Evolutionary conservation across 805 yeast genomes (phyloP).

Genomic region (Citeromyces matritensis): DNA sequence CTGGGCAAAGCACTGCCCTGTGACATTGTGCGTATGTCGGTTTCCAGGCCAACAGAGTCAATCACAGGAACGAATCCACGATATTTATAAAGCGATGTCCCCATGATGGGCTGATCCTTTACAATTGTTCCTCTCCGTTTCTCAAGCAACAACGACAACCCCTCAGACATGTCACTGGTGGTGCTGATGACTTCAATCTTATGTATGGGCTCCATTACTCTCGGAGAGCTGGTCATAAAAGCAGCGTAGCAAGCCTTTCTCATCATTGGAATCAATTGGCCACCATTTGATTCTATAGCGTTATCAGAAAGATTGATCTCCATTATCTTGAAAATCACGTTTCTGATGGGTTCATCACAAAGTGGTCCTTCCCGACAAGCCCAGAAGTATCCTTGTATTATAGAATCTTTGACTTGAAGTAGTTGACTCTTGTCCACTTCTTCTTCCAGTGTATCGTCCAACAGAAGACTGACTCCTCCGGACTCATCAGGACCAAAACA

Average conservation of each 20-base stretch:
- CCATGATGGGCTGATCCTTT: slow-evolving; percentile 42
- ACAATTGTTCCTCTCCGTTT: slow-evolving; percentile 57
- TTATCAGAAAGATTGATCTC: slow-evolving; percentile 38
- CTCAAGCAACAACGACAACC: slow-evolving; percentile 22
- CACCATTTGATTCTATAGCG: slow-evolving; percentile 33
- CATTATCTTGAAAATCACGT: slow-evolving; percentile 56
- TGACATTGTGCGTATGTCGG: slow-evolving; percentile 67
- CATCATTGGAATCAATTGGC: slow-evolving; percentile 69
- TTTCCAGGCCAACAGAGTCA: slow-evolving; percentile 80
- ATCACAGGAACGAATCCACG: slow-evolving; percentile 70
- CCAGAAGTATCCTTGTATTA: slow-evolving; percentile 76
- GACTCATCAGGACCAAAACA: slow-evolving; percentile 43
- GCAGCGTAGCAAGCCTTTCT: slow-evolving; percentile 79
- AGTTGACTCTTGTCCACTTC: slow-evolving; percentile 49
- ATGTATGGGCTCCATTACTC: slow-evolving; percentile 72
- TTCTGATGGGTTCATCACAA: slow-evolving; percentile 70
- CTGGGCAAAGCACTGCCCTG: slow-evolving; percentile 68
- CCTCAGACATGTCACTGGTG: slow-evolving; percentile 17
- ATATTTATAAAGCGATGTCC: slow-evolving; percentile 51
- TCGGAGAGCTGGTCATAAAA: slow-evolving; percentile 62
- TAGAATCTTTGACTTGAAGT: slow-evolving; percentile 29
- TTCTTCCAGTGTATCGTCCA: slow-evolving; percentile 63
- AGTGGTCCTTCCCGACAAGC: slow-evolving; percentile 78
- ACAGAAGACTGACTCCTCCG: slow-evolving; percentile 32
- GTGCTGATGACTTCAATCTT: slow-evolving; percentile 38